Evolutionary conservation across 768 basidiomycete genomes (phyloP), one percentile per base, ranked within the genome.

Genomic region (Trametes gibbosa): DNA sequence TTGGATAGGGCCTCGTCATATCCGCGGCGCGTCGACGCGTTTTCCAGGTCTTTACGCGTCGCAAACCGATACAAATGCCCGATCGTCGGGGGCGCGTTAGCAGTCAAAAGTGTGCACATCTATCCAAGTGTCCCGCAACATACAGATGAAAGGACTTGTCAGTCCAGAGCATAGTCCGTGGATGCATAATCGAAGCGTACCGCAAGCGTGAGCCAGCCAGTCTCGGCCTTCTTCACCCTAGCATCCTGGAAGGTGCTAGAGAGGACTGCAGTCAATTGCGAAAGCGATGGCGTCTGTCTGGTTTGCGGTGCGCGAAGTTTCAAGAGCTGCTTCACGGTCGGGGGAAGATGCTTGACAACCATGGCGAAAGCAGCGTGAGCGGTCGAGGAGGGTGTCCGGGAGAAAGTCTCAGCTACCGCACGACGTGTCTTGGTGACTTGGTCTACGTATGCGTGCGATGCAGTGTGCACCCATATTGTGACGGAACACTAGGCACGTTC

Each of bases 71-170:
- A 96, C 64, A 96, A 75, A 67, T 90, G 84, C 17, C 87, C 89
- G 37, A 95, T 75, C 39, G 89, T 81, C 40, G 86, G 81, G 19
- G 94, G 92, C 56, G 86, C 82, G 74, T 95, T 95, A 50, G 81
- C 81, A 58, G 92, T 90, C 67, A 95, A 78, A 53, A 95, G 78
- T 43, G 92, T 86, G 69, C 90, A 93, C 53, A 91, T 92, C 86
- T 92, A 71, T 60, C 9, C 41, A 17, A 42, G 29, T 5, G 29
- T 10, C 29, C 6, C 13, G 43, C 5, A 24, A 7, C 10, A 5
- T 10, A 24, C 2, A 13, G 43, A 1, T 8, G 43, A 21, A 45
- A 12, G 48, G 13, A 34, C 5, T 32, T 8, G 5, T 13, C 25
- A 9, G 6, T n/a, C n/a, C n/a, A n/a, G n/a, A n/a, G 45, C 45